These are phyloP conservation scores for Penicillium parvum DNA, from an alignment of 495 filamentous ascomycete genomes.

Conservation along the genomic window DNA sequence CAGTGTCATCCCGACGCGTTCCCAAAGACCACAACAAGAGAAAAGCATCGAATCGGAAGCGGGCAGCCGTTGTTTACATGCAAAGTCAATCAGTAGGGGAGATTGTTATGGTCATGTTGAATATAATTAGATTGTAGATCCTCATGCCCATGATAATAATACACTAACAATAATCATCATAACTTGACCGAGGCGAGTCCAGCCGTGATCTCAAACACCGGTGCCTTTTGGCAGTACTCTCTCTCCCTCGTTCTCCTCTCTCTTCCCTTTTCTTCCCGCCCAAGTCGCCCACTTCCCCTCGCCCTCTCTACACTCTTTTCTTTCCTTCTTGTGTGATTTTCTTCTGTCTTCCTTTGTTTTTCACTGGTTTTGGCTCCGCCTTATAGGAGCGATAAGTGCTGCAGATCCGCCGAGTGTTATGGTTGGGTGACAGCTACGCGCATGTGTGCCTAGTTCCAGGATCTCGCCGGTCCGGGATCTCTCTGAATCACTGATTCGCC, in stretches of 20 bases:
- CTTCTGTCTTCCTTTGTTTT: slow-evolving; percentile 12
- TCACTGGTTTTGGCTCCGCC: no score
- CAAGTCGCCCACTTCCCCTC: slow-evolving; percentile 19
- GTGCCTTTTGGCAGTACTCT: slow-evolving; percentile 20
- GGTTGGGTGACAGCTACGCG: slow-evolving; percentile 19
- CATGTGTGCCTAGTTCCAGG: slow-evolving; percentile 10
- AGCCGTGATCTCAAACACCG: slow-evolving; percentile 14
- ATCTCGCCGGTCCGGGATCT: slow-evolving; percentile 13
- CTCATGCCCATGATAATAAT: not conserved
- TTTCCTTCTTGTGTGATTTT: slow-evolving; percentile 10
- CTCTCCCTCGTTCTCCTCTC: slow-evolving; percentile 11
- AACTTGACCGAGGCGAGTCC: not conserved
- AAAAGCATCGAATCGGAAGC: slow-evolving; percentile 6
- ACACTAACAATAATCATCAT: slow-evolving; percentile 2
- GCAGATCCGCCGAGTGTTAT: slow-evolving; percentile 21
- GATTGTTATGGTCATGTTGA: no score
- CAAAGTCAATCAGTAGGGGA: no score
- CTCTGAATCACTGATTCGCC: slow-evolving; percentile 23
- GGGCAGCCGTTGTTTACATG: not conserved
- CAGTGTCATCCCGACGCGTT: slow-evolving; percentile 10
- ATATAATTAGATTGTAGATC: no score
- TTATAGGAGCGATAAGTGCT: slow-evolving; percentile 11
- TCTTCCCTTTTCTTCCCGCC: slow-evolving; percentile 24
- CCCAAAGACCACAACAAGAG: slow-evolving; percentile 10
- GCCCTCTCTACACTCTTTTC: slow-evolving; percentile 15